Base-by-base conservation (phyloP, 176 grass and related monocot genomes). In the Triticum monococcum region DNA sequence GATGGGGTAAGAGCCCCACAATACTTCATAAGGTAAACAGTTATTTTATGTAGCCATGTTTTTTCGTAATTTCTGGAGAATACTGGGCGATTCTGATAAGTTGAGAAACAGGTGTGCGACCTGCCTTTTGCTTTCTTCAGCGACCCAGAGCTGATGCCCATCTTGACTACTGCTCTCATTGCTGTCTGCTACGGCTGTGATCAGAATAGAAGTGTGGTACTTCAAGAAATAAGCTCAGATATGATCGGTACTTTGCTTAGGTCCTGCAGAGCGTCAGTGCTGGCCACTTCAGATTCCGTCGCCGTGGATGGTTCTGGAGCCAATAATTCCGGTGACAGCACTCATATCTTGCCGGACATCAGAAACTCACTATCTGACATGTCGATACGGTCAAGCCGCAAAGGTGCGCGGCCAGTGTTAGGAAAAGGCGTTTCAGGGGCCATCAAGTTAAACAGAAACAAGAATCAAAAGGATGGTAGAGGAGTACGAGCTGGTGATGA, bases 1-100 rank as follows among this genome's bases (percentile, higher is more conserved):
- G 97, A 36, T 99, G 97, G 97, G 97, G 97, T 59, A 99, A 99
- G 85, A 96, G 97, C 88, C 97, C 97, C 72, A 99, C 97, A 83
- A 99, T 99, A 91, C 90, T 99, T 70, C 97, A 99, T 64, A 99
- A 99, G 94, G 97, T 99, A 86, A 91, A 86, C 50, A 30, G 59
- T 24, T 16, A 8, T 45, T 81, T 78, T 75, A 12, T 86, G 3
- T 88, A 79, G 23, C 30, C 32, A 65, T 66, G 33, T 28, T 36
- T 83, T 20, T 22, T 79, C 64, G 56, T 40, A 71, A 24, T 64
- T 74, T 88, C 1, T 64, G 40, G 28, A 35, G 31, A 41, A 62
- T 54, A 48, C 52, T 52, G 33, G 62, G 16, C 20, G 81, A 79
- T 85, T 92, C 86, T 93, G 77, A 94, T 22, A 35, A 70, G 60